Evolutionary conservation across 1,284 basidiomycete species (phyloP).

Genomic region (Exsudoporus floridanus): DNA sequence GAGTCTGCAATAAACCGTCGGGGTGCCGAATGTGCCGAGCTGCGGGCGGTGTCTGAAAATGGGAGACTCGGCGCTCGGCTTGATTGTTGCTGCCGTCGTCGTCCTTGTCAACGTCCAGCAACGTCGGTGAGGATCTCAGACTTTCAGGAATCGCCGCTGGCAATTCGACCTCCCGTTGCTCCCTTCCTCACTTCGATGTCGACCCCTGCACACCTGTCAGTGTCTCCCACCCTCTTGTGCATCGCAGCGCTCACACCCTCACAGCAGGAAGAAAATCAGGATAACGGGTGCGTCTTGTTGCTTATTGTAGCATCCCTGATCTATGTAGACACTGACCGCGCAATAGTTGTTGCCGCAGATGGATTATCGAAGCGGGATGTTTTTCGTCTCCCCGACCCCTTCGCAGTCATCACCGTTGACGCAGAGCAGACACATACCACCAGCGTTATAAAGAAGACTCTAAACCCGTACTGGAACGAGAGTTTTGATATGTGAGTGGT

Average conservation of each 20-base stretch:
- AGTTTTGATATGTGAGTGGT: conserved; percentile 78
- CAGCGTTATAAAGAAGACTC: conserved; percentile 84
- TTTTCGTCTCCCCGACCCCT: conserved; percentile 90
- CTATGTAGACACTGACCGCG: background rate
- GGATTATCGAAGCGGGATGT: conserved; percentile 88
- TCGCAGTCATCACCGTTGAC: conserved; percentile 93
- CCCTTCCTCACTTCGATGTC: conserved; percentile 21
- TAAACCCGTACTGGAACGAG: conserved; percentile 95
- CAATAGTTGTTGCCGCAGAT: conserved; percentile 83
- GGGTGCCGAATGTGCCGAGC: conserved; percentile 22
- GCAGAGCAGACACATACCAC: conserved; percentile 94
- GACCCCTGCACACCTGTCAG: conserved; percentile 32
- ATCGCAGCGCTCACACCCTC: conserved; percentile 11
- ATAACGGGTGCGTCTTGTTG: conserved; percentile 47
- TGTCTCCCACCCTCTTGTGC: background rate
- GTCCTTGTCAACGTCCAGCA: conserved; percentile 17
- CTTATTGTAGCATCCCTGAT: background rate
- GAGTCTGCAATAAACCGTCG: too few relatives aligned
- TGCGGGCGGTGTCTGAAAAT: conserved; percentile 35
- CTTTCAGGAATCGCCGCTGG: background rate
- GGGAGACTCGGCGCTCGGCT: conserved; percentile 11
- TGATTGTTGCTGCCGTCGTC: conserved; percentile 11
- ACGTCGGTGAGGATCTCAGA: background rate
- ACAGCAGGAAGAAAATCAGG: conserved; percentile 58
- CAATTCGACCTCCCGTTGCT: background rate